Conservation (phyloP, 139 green algal species). For the Ostreobium quekettii region DNA sequence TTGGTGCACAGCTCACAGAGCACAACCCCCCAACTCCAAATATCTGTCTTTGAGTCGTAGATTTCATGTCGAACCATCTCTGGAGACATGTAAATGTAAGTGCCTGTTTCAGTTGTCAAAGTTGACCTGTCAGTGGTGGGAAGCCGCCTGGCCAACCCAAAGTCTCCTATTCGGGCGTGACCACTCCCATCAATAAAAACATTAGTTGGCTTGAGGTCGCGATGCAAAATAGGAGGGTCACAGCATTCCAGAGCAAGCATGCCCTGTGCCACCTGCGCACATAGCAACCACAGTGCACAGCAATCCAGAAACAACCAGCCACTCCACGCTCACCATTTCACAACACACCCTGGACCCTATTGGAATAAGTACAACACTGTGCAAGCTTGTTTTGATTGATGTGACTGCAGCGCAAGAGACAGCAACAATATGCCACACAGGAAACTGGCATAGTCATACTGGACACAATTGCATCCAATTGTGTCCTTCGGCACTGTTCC, state of each 20-base stretch:
- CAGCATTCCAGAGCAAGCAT: conserved; percentile 53
- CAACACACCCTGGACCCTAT: background rate
- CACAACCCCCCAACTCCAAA: conserved; percentile 76
- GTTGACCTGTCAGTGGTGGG: conserved; percentile 14
- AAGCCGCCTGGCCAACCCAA: conserved; percentile 59
- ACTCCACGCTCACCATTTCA: conserved; percentile 1
- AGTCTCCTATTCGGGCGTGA: conserved; percentile 57
- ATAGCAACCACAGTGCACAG: too few species aligned
- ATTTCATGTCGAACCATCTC: conserved; percentile 58
- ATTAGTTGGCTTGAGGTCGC: conserved; percentile 81
- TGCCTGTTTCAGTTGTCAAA: conserved; percentile 77
- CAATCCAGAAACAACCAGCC: too few species aligned
- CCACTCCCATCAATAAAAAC: conserved; percentile 55
- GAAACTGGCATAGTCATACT: background rate
- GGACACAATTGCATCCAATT: background rate
- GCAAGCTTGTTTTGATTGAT: background rate
- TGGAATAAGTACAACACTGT: too few species aligned
- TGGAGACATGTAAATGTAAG: conserved; percentile 82
- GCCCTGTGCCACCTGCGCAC: conserved; percentile 36
- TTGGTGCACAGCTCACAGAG: conserved; percentile 55
- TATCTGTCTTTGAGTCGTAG: conserved; percentile 58
- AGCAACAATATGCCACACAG: background rate
- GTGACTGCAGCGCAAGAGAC: background rate
- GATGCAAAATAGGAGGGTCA: conserved; percentile 61
- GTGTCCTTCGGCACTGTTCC: background rate